phyloP scores from a whole-genome alignment of 139 green algal genomes.

The Tetraselmis striata region DNA sequence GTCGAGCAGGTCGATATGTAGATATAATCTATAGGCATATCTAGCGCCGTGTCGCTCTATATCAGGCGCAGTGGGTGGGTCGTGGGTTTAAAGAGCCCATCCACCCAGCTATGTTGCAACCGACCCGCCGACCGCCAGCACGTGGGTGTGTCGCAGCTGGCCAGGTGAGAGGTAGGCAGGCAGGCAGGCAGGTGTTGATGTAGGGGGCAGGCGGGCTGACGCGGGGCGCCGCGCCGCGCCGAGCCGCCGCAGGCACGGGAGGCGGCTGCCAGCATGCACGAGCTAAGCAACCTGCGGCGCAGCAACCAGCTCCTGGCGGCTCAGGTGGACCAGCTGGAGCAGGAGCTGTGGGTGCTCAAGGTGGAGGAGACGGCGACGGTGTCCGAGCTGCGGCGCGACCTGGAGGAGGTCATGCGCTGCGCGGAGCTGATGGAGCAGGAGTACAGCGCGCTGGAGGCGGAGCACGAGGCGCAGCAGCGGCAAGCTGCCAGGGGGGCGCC shows the following conservation, averaged over 20 bases:
- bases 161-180: too few relatives aligned
- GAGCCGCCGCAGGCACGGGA: too few relatives aligned
- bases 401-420: neutral
- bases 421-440: neutral
- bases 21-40: too few relatives aligned
- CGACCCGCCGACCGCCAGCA: too few relatives aligned
- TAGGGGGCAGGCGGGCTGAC: neutral
- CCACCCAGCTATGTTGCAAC: too few relatives aligned
- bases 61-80: too few relatives aligned
- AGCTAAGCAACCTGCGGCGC: neutral
- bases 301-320: neutral
- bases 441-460: neutral
- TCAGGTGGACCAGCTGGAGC: neutral
- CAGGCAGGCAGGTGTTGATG: neutral
- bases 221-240: too few relatives aligned
- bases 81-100: too few relatives aligned
- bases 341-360: neutral
- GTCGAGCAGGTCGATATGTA: too few relatives aligned
- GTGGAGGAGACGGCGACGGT: neutral
- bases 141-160: too few relatives aligned
- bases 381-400: neutral
- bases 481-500: neutral
- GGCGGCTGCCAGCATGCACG: too few relatives aligned
- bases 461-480: neutral
- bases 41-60: too few relatives aligned